These are phyloP conservation scores for Lactifluus hygrophoroides DNA, from an alignment of 768 basidiomycete species.

Conservation along the genomic window DNA sequence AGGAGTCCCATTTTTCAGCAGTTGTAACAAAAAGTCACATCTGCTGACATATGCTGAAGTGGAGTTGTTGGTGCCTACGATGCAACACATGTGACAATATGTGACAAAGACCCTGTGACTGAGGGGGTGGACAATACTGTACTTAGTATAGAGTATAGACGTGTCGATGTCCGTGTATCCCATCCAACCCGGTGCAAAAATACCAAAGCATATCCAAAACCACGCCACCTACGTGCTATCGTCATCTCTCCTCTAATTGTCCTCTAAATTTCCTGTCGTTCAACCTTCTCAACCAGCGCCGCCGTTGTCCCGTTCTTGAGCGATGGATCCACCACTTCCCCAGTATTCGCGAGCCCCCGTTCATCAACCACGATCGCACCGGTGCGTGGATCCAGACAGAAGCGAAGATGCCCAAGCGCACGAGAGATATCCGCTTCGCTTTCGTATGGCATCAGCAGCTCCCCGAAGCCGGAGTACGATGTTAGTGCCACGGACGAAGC, in stretches of 20 bases:
- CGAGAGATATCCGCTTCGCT: neutral
- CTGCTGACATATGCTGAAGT: too few relatives aligned
- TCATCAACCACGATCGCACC: constrained; percentile 20
- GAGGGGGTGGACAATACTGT: too few relatives aligned
- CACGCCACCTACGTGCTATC: too few relatives aligned
- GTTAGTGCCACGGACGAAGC: constrained; percentile 11
- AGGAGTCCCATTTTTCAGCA: too few relatives aligned
- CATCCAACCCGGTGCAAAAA: too few relatives aligned
- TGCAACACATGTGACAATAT: too few relatives aligned
- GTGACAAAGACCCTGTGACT: too few relatives aligned
- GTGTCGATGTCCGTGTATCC: too few relatives aligned
- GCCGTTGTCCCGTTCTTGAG: constrained; percentile 15
- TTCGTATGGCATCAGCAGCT: constrained; percentile 17
- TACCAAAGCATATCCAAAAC: neutral
- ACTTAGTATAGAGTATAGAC: too few relatives aligned
- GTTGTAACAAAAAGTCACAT: too few relatives aligned
- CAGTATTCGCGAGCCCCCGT: neutral
- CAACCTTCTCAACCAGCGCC: constrained; percentile 6
- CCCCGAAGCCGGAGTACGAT: constrained; percentile 19
- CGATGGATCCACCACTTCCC: neutral
- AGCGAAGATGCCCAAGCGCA: constrained; percentile 14
- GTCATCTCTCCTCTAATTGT: neutral
- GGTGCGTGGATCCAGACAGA: constrained; percentile 18
- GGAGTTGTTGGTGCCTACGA: too few relatives aligned
- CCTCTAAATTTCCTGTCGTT: neutral